Evolutionary conservation across 805 yeast genomes (phyloP), one percentile per base, ranked within the genome.

Genomic region (Sugiyamaella boreocaroliniensis): DNA sequence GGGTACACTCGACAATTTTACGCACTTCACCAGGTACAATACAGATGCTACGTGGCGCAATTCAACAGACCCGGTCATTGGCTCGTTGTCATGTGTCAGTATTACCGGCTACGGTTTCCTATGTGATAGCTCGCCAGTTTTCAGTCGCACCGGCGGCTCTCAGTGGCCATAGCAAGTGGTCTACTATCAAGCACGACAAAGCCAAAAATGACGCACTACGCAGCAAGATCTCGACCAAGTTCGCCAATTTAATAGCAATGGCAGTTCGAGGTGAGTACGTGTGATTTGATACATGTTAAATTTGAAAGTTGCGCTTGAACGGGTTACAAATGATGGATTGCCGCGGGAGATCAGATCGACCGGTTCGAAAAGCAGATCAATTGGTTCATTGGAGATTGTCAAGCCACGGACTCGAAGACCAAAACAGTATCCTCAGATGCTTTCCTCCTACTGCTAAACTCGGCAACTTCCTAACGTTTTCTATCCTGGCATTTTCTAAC

Each of bases 161-260:
- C 34, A 32, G 46, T 40, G 99, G 99, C 1, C 99, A 92, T 68
- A 85, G 88, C 40, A 92, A 90, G 69, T 92, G 99, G 99, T 87
- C 95, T 43, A 88, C 86, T 47, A 92, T 93, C 60, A 86, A 89
- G 64, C 97, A 89, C 65, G 93, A 86, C 65, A 92, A 92, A 70
- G 96, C 96, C 51, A 87, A 88, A 57, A 89, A 89, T 63, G 99
- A 92, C 70, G 86, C 89, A 18, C 81, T 78, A 54, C 83, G 80
- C 66, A 83, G 88, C 54, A 78, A 81, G 52, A 74, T 81, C 29
- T 82, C 88, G 4, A 85, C 83, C 61, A 80, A 82, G 59, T 74
- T 86, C 63, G 85, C 97, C 5, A 78, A 81, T 45, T 78, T 81
- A 61, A 86, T 92, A 54, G 81, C 86, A 14, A 75, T 86, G 43